Evolutionary conservation across 2,329 filamentous ascomycete species (phyloP).

Genomic region (Hymenoscyphus fraxineus): DNA sequence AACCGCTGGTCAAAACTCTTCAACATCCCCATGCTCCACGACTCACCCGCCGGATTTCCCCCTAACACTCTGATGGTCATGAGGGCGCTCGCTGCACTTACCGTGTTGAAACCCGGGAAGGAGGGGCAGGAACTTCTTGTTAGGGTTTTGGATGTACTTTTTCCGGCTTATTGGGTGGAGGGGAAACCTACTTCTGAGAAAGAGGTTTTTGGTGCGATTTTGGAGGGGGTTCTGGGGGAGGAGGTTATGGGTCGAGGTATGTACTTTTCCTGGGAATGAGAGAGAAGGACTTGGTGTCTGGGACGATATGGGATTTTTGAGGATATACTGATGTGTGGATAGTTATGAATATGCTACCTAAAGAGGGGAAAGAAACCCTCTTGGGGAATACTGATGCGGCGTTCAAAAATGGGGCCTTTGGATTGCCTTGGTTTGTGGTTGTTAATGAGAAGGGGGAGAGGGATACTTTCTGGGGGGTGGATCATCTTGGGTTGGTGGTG

Average conservation of each 20-base stretch:
- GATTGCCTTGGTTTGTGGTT: constrained; percentile 56
- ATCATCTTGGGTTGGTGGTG: constrained; percentile 53
- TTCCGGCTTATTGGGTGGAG: constrained; percentile 27
- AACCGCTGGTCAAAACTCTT: constrained; percentile 50
- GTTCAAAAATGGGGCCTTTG: constrained; percentile 54
- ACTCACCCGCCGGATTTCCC: constrained; percentile 49
- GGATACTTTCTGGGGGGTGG: constrained; percentile 57
- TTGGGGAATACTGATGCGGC: constrained; percentile 48
- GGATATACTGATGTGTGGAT: neutral
- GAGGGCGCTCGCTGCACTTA: constrained; percentile 49
- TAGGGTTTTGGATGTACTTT: constrained; percentile 25
- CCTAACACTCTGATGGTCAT: constrained; percentile 47
- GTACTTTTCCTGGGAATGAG: constrained; percentile 2
- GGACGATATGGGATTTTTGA: neutral
- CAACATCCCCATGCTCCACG: constrained; percentile 47
- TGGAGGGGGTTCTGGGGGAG: constrained; percentile 45
- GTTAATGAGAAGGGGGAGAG: constrained; percentile 50
- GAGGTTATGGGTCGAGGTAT: constrained; percentile 40
- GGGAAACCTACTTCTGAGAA: constrained; percentile 23
- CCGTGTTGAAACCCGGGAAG: constrained; percentile 19
- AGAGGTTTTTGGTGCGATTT: constrained; percentile 30
- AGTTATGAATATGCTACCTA: constrained; percentile 23
- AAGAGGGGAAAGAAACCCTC: constrained; percentile 35
- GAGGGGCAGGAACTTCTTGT: constrained; percentile 19
- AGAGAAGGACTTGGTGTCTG: neutral